Evolutionary conservation across 305 asterid genomes (phyloP), one percentile per base, ranked within the genome.

Genomic region (Fraxinus latifolia): DNA sequence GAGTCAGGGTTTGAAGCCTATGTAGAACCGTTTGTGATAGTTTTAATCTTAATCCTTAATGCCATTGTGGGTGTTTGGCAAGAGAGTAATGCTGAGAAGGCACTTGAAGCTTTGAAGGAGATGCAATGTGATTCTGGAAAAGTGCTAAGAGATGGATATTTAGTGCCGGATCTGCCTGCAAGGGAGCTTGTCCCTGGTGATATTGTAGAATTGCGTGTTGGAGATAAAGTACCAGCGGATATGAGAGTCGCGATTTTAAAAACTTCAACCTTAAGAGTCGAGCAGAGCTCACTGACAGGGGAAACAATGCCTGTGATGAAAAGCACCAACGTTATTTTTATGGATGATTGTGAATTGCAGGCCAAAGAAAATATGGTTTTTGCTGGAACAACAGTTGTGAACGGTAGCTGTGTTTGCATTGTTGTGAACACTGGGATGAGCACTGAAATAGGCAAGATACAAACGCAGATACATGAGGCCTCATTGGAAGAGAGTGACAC

Each of bases 61-160:
- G 98, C 98, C 11, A 83, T 95, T 8, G 98, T 93, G n/a, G 98
- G 98, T 12, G 97, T 95, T 74, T 93, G 98, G 98, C 98, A 92
- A 90, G 98, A 95, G 84, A 91, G 93, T 31, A 93, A 92, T 87
- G 97, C 98, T 0, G 98, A 91, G 86, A 93, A 89, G 83, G 97
- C 98, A 39, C 92, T 95, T 19, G 97, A 95, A 86, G 97, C 97
- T 58, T 87, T 95, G 31, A 95, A 95, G 86, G 94, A 93, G 62
- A 90, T 95, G 97, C 98, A 95, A 79, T 92, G 93, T 68, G 97
- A 95, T 14, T 90, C 91, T 0, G 87, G 86, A 3, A 90, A 90
- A 86, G 96, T 90, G 62, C 55, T 93, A 11, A 89, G 98, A 73
- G 96, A 95, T 71, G 98, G 98, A 62, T 88, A 90, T 67, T 65